phyloP scores from a whole-genome alignment of 2,329 filamentous ascomycete species.

The Paramyrothecium roridum region DNA sequence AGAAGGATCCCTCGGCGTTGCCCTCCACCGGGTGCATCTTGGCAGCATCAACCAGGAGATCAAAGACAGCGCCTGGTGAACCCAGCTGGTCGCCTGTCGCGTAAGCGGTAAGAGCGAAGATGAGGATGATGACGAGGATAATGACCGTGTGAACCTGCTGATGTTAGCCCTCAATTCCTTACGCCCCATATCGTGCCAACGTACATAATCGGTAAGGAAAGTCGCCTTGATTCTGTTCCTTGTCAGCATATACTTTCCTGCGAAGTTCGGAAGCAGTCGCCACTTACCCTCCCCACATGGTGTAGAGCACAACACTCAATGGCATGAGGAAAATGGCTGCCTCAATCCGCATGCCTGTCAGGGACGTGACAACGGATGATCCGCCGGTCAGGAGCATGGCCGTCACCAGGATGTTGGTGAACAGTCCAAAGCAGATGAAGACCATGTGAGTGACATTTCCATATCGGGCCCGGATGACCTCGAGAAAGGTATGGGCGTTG shows the following conservation, averaged over 20 bases:
- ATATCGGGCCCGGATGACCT: conserved; percentile 74
- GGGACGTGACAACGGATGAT: conserved; percentile 40
- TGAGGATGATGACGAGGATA: conserved; percentile 73
- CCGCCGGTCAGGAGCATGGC: conserved; percentile 84
- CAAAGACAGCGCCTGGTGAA: conserved; percentile 71
- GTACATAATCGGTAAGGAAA: conserved; percentile 69
- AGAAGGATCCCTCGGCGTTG: conserved; percentile 73
- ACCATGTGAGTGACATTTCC: conserved; percentile 67
- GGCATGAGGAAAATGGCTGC: conserved; percentile 80
- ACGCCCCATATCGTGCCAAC: neutral
- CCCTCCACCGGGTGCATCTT: conserved; percentile 68
- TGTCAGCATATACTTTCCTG: neutral
- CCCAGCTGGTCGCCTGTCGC: conserved; percentile 67
- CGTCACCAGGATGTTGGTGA: conserved; percentile 79
- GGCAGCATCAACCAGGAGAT: conserved; percentile 66
- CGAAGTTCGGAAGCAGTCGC: neutral
- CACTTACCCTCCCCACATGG: conserved; percentile 46
- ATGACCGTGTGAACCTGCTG: conserved; percentile 68
- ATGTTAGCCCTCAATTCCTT: neutral
- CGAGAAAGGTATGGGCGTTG: conserved; percentile 76
- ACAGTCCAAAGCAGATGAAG: conserved; percentile 73
- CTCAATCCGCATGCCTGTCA: conserved; percentile 45
- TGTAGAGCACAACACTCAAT: conserved; percentile 74
- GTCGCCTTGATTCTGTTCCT: conserved; percentile 69
- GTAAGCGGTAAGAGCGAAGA: conserved; percentile 77